Conservation (phyloP, 1,284 basidiomycete genomes). For the Hemileccinum hortonii region DNA sequence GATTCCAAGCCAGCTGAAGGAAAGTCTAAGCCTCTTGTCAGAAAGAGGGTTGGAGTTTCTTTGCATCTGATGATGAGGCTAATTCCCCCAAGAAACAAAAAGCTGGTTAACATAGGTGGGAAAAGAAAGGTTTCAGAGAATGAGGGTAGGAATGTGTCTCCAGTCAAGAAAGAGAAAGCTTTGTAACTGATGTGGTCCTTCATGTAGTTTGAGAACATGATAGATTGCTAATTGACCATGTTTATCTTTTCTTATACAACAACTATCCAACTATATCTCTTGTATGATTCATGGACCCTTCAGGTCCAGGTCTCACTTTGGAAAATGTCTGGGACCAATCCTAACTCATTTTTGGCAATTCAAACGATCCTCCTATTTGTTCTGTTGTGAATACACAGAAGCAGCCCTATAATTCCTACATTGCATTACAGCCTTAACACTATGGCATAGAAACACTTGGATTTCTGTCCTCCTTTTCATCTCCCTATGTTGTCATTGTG, state of each 20-base stretch:
- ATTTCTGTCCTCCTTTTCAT: no score
- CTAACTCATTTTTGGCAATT: no score
- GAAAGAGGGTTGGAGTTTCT: slow-evolving; percentile 44
- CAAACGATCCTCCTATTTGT: no score
- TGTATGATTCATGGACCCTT: no score
- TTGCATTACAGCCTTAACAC: no score
- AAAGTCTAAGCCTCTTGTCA: slow-evolving; percentile 42
- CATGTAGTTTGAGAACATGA: not conserved
- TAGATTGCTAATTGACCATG: not conserved
- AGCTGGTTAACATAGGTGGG: not conserved
- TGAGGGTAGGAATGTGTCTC: slow-evolving; percentile 9
- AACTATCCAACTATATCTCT: not conserved
- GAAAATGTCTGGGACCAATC: no score
- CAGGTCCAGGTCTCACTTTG: no score
- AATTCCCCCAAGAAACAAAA: slow-evolving; percentile 10
- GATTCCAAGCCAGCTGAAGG: slow-evolving; percentile 28
- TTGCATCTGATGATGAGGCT: slow-evolving; percentile 47
- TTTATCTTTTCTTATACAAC: not conserved
- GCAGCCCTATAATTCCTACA: no score
- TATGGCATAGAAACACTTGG: no score
- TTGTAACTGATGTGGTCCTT: not conserved
- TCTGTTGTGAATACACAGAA: no score
- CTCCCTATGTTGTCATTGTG: no score
- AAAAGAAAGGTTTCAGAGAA: slow-evolving; percentile 7
- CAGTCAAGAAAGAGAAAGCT: slow-evolving; percentile 11